Conservation (phyloP, 768 basidiomycete genomes). For the Trametes meyenii region DNA sequence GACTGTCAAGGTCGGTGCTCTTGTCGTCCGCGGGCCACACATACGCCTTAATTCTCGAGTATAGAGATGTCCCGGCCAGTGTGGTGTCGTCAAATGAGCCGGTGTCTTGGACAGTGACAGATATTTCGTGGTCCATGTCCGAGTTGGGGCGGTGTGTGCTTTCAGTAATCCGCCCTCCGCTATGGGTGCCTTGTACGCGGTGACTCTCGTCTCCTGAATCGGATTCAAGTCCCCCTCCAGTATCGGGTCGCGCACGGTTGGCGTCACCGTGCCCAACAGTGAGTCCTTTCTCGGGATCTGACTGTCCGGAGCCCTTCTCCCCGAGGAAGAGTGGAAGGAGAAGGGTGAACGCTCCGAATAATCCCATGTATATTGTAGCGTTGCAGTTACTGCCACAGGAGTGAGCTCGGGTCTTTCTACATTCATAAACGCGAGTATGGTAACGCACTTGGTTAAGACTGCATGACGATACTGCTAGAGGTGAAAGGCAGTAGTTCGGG, state of each 20-base stretch:
- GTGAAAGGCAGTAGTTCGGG: no score
- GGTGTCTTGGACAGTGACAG: not conserved
- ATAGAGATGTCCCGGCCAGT: not conserved
- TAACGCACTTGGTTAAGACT: not conserved
- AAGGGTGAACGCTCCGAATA: not conserved
- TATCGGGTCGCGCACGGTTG: not conserved
- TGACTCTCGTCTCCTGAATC: not conserved
- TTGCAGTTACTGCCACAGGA: not conserved
- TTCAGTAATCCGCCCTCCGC: not conserved
- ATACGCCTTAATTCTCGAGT: slow-evolving; percentile 14
- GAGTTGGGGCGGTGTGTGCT: slow-evolving; percentile 3
- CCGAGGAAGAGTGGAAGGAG: not conserved
- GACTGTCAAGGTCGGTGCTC: slow-evolving; percentile 23
- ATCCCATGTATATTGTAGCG: not conserved
- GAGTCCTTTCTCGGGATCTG: slow-evolving; percentile 3
- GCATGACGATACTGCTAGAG: not conserved
- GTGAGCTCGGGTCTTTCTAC: no score
- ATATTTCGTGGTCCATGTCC: not conserved
- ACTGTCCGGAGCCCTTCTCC: not conserved
- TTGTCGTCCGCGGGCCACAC: slow-evolving; percentile 16
- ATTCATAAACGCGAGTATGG: not conserved
- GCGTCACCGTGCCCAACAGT: not conserved
- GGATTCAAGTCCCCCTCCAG: not conserved
- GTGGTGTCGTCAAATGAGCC: slow-evolving; percentile 8
- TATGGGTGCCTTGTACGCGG: not conserved